Evolutionary conservation across 495 filamentous ascomycete species (phyloP).

Genomic region (Neurospora tetraspora): DNA sequence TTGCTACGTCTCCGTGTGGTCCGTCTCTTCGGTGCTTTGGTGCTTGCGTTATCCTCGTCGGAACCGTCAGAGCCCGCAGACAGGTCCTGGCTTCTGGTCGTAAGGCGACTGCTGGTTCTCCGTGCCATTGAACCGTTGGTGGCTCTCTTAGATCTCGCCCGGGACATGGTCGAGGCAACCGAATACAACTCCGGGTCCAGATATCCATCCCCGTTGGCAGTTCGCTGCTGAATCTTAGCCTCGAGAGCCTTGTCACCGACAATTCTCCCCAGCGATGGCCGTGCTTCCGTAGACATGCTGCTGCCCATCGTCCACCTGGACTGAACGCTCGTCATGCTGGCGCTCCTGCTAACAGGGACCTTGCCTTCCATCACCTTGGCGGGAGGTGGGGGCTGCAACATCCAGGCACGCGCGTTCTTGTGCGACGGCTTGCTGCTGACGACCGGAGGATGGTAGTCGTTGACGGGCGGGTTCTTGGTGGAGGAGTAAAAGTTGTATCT

Average conservation of each 20-base stretch:
- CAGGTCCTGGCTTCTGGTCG: slow-evolving; percentile 22
- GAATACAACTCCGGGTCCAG: slow-evolving; percentile 16
- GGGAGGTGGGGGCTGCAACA: slow-evolving; percentile 79
- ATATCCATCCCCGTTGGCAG: slow-evolving; percentile 20
- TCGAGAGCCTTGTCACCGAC: slow-evolving; percentile 30
- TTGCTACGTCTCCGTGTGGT: slow-evolving; percentile 15
- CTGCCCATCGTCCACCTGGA: slow-evolving; percentile 15
- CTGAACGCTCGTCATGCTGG: slow-evolving; percentile 26
- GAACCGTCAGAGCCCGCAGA: slow-evolving; percentile 29
- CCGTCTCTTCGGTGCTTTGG: not conserved
- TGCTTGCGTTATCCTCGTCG: slow-evolving; percentile 7
- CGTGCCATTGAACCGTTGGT: slow-evolving; percentile 15
- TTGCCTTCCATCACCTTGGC: slow-evolving; percentile 85
- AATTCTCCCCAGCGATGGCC: slow-evolving; percentile 14
- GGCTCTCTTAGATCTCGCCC: slow-evolving; percentile 16
- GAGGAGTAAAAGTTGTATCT: slow-evolving; percentile 48
- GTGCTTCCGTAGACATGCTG: not conserved
- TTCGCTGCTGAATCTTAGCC: slow-evolving; percentile 21
- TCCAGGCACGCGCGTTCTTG: slow-evolving; percentile 67
- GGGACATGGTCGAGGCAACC: slow-evolving; percentile 8
- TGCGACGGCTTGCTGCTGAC: slow-evolving; percentile 62
- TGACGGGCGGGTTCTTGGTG: slow-evolving; percentile 67
- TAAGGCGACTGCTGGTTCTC: slow-evolving; percentile 22
- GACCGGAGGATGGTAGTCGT: slow-evolving; percentile 78
- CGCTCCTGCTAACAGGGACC: slow-evolving; percentile 43